Percentiles rank a stretch among this genome's conserved stretches.
Conservation (phyloP, 345 rosid genomes). For the Excoecaria cochinchinensis region DNA sequence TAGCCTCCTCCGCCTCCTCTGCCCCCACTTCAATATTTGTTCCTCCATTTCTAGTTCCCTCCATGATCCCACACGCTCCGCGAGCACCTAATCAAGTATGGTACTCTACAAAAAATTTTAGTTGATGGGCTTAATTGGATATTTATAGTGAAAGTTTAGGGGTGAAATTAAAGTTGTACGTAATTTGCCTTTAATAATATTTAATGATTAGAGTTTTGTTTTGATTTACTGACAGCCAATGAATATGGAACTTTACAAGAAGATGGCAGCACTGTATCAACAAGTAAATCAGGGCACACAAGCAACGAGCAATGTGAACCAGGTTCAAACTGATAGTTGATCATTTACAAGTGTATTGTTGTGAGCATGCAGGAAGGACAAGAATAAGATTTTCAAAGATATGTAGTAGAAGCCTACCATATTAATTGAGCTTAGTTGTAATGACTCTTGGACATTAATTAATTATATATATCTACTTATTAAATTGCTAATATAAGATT, state of each 20-base stretch:
- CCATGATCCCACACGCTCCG: conserved; percentile 13
- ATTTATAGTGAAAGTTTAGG: too few species aligned
- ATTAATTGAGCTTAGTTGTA: too few species aligned
- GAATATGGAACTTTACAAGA: conserved; percentile 48
- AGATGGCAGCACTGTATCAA: conserved; percentile 50
- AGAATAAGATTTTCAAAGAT: too few species aligned
- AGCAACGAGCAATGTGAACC: conserved; percentile 21
- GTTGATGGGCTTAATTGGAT: too few species aligned
- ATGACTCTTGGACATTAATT: too few species aligned
- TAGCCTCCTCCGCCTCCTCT: neutral
- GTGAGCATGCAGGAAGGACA: neutral
- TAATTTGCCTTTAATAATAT: too few species aligned
- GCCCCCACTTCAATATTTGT: conserved; percentile 20
- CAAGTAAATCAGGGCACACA: conserved; percentile 45
- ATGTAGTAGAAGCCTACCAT: too few species aligned
- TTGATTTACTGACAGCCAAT: conserved; percentile 35
- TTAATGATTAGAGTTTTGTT: too few species aligned
- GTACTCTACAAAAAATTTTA: too few species aligned
- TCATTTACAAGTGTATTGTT: neutral
- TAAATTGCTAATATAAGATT: too few species aligned
- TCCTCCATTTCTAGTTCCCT: conserved; percentile 26
- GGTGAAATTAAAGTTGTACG: too few species aligned
- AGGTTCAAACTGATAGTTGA: neutral
- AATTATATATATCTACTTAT: too few species aligned
- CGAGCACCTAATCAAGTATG: conserved; percentile 19